Evolutionary conservation across 495 filamentous ascomycete genomes (phyloP), one percentile per base, ranked within the genome.

Genomic region (Aspergillus kassunensis): DNA sequence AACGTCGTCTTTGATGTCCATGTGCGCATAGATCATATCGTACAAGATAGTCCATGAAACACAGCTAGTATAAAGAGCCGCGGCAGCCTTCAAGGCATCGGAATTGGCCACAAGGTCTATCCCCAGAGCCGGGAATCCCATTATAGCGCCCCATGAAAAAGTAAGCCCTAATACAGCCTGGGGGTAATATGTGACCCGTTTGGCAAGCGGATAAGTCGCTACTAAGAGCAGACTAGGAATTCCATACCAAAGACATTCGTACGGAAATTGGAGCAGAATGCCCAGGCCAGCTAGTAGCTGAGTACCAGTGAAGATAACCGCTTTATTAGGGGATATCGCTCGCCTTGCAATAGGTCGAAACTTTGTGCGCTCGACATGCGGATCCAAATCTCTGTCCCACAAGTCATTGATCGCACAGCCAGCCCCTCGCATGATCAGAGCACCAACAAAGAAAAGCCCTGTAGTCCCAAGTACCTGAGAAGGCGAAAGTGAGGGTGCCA

Each of bases 1-100:
- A 27, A 83, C 81, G 64, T 98, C 93, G 59, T 98, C 93, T 62
- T 86, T 88, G 65, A 98, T 91, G 56, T 98, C 93, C 87, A 97
- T 96, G 70, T 97, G 91, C 27, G 95, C 93, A 70, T 98, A 98
- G 16, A 98, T 95, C 86, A 96, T 97, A 70, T 98, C 93, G 61
- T 98, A 98, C 50, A 97, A 65, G 35, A 97, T 81, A 9, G 93
- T 96, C 93, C 93, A 98, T 1, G 91, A 84, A 21, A 96, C 75
- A 61, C 92, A 96, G 55, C 88, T 92, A 13, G 80, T 72, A 67
- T 97, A 97, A 35, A 98, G 72, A 23, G 83, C 78, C 3, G 76
- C 82, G 9, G 91, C 87, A 0, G 87, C 81, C 34, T 78, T 70
- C 54, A 88, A 65, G 13, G 89, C 84, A 21, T 80, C 65, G 18